phyloP scores from a whole-genome alignment of 1,284 basidiomycete species.

The Ceratobasidium sp. region DNA sequence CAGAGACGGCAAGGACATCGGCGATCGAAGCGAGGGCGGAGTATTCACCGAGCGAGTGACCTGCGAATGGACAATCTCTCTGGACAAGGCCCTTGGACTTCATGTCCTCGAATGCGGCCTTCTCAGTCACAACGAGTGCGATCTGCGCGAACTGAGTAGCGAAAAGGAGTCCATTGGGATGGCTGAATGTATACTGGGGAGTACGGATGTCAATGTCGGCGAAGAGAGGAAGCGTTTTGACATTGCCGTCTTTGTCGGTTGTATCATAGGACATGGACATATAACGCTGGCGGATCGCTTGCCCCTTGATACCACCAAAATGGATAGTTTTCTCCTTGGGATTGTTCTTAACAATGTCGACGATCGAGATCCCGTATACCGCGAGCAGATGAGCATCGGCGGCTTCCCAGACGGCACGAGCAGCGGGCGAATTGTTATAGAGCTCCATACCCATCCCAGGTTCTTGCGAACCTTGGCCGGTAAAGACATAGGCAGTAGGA shows the following conservation, averaged over 20 bases:
- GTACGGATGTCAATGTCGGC: conserved; percentile 91
- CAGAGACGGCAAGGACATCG: conserved; percentile 92
- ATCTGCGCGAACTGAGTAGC: conserved; percentile 99
- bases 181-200: conserved; percentile 95
- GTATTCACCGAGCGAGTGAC: conserved; percentile 98
- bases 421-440: conserved; percentile 90
- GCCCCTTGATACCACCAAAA: conserved; percentile 98
- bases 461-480: conserved; percentile 98
- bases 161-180: conserved; percentile 93
- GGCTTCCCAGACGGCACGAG: conserved; percentile 95
- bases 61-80: conserved; percentile 90
- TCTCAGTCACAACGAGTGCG: conserved; percentile 95
- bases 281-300: conserved; percentile 96
- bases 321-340: conserved; percentile 98
- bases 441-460: conserved; percentile 99
- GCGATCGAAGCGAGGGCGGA: conserved; percentile 97
- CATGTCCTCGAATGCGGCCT: conserved; percentile 98
- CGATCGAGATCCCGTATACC: conserved; percentile 96
- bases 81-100: conserved; percentile 94
- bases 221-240: conserved; percentile 94
- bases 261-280: conserved; percentile 99
- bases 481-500: conserved; percentile 97
- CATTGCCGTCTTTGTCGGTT: conserved; percentile 92
- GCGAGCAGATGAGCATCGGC: conserved; percentile 93
- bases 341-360: conserved; percentile 98